Base-by-base conservation (phyloP, 495 filamentous ascomycete species). In the Aspergillus indologenus region DNA sequence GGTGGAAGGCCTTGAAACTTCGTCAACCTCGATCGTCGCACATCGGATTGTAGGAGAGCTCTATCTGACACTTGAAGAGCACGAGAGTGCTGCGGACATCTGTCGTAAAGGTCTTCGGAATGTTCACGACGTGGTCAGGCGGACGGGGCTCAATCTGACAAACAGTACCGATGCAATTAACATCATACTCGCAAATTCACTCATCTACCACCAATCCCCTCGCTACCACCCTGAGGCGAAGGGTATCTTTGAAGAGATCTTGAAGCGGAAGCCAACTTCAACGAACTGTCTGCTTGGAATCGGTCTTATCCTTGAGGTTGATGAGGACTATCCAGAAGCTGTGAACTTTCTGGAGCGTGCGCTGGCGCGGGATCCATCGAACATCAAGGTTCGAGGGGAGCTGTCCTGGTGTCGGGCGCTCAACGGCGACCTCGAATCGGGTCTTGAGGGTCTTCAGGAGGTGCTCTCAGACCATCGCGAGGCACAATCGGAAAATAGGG, bases 181-280 rank as follows among this genome's bases (percentile, higher is more conserved):
- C 62, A 83, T 89, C 21, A 86, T 81, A 46, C 82, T 98, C 11
- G 93, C 84, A 3, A 96, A 91, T 20, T 84, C 91, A 0, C 73
- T 97, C 34, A 87, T 98, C 5, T 86, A 88, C 53, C 90, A 96
- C 62, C 91, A 96, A 70, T 83, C 91, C 2, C 95, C 94, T 2
- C 88, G 90, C 53, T 82, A 98, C 61, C 94, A 98, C 65, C 77
- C 84, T 22, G 92, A 98, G 75, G 95, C 94, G 3, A 91, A 89
- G 63, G 62, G 59, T 14, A 80, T 96, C 11, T 99, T 99, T 61
- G 85, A 94, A 59, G 76, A 77, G 9, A 89, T 96, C 1, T 79
- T 99, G 0, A 72, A 81, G 45, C 82, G 87, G 40, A 89, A 90
- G 49, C 79, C 85, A 9, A 81, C 78, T 1, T 91, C 89, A 2